phyloP scores from a whole-genome alignment of 1,284 basidiomycete species.

The Veloporphyrellus conicus region DNA sequence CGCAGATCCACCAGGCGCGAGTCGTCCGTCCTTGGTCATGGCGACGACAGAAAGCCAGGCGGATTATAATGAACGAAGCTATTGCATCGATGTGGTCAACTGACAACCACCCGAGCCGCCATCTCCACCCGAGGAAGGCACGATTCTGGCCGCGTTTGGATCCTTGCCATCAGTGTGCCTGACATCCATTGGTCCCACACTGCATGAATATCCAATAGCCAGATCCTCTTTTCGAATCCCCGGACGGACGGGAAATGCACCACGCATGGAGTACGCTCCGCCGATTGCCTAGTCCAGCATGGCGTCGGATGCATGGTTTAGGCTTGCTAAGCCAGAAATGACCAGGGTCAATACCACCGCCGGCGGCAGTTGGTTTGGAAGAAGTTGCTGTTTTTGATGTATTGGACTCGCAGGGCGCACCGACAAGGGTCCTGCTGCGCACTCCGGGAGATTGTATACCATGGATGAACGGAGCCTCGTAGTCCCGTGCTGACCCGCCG shows the following conservation, averaged over 20 bases:
- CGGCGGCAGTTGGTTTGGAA: not conserved
- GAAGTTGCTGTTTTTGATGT: not conserved
- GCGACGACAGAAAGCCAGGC: not conserved
- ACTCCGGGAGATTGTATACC: not conserved
- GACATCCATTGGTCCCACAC: conserved; percentile 5
- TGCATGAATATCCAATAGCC: not conserved
- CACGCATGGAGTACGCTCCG: not conserved
- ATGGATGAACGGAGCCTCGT: not conserved
- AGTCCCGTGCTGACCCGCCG: conserved; percentile 4
- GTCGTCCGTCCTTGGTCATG: not conserved
- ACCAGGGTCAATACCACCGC: not conserved
- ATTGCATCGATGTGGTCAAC: not conserved
- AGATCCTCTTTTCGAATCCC: conserved; percentile 8
- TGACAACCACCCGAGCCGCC: conserved; percentile 11
- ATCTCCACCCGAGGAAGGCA: conserved; percentile 4
- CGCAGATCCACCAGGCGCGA: not conserved
- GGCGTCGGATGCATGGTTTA: conserved; percentile 7
- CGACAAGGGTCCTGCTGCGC: not conserved
- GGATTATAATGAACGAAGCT: no score
- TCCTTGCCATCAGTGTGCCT: conserved; percentile 19
- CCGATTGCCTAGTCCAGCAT: not conserved
- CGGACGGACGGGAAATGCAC: not conserved
- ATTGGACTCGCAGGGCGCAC: no score
- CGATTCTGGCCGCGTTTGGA: not conserved
- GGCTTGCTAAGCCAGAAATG: conserved; percentile 4